phyloP scores from a whole-genome alignment of 805 yeast genomes.

The Pichia cephalocereana region DNA sequence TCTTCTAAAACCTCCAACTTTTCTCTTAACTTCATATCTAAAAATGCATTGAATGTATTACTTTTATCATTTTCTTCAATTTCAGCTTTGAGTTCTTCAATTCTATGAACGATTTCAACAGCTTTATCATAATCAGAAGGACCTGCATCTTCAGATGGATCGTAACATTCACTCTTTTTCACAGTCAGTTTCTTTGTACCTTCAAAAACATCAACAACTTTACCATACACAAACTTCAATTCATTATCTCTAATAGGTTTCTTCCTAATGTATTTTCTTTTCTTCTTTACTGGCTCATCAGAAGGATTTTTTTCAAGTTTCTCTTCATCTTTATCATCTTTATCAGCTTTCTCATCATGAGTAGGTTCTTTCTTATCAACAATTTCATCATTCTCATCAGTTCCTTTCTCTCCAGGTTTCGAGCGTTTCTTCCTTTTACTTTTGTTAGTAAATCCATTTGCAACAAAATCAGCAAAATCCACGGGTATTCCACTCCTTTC shows the following conservation, averaged over 20 bases:
- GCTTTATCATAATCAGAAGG: background rate
- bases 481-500: slow-evolving; percentile 1
- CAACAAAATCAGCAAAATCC: background rate
- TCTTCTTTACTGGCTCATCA: background rate
- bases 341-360: background rate
- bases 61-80: slow-evolving; percentile 6
- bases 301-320: background rate
- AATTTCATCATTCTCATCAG: background rate
- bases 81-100: background rate
- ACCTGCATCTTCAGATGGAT: background rate
- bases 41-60: slow-evolving; percentile 5
- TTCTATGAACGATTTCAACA: background rate
- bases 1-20: slow-evolving; percentile 4
- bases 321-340: background rate
- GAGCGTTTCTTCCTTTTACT: background rate
- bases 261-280: slow-evolving; percentile 1
- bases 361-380: background rate
- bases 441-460: background rate
- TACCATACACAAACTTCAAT: slow-evolving; percentile 6
- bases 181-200: background rate
- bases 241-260: background rate
- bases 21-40: slow-evolving; percentile 9
- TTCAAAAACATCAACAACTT: background rate
- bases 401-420: background rate
- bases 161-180: background rate